Evolutionary conservation across 192 early-diverging fungal genomes (phyloP), one percentile per base, ranked within the genome.

Genomic region (Chytriomyces confervae): DNA sequence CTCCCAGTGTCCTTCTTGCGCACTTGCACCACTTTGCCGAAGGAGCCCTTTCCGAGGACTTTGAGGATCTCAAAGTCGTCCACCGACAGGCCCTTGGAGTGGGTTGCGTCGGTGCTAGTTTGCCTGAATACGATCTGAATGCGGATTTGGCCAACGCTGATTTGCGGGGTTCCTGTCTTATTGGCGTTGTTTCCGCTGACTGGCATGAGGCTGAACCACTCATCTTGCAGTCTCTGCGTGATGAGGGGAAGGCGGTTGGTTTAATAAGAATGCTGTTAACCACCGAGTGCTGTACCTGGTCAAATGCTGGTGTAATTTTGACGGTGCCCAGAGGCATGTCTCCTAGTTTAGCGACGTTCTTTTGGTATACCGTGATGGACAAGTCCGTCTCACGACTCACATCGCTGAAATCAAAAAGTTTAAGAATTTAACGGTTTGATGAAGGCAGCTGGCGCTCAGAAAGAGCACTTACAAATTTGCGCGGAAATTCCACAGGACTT

Each of bases 1-100:
- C 86, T 84, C 2, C 83, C 83, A 5, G 87, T 85, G 61, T 51
- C 63, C 27, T 77, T 84, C 50, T 89, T 81, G 3, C 85, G 61
- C 6, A 89, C 89, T 47, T 90, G 84, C 66, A 81, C 63, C n/a
- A 90, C 89, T 43, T 90, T 80, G 29, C 89, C 89, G 79, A 90
- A 90, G 20, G 85, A 89, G 5, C 89, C 89, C 71, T 88, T 85
- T 53, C 89, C 86, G 47, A 88, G 70, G n/a, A 80, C 85, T 29
- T 83, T 81, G 8, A 90, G 45, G 16, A 81, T 78, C 60, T 89
- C 86, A 75, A 90, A 90, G 64, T 90, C 87, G 50, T 66, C 69
- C 3, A 84, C 76, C 46, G 72, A 53, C 49, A 89, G 77, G 18
- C 75, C 20, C 48, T 77, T 69, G 53, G 53, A 0, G 61, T 72